These are phyloP conservation scores for Coprinopsis cinerea DNA, from an alignment of 768 basidiomycete genomes.

Conservation along the genomic window DNA sequence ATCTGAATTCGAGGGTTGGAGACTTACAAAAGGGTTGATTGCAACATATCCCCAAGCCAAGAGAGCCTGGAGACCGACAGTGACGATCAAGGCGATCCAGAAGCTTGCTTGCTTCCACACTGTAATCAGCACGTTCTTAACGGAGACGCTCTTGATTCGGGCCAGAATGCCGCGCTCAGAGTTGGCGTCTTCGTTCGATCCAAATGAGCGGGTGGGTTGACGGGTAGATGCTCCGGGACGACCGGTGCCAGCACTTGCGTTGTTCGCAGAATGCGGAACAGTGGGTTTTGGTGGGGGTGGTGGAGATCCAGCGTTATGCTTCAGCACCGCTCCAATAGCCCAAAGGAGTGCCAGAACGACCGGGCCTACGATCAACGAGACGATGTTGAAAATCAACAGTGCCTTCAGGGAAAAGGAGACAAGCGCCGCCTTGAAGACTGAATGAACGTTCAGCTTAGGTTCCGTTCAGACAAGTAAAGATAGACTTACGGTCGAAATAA, in stretches of 20 bases:
- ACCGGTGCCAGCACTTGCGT: neutral
- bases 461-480: neutral
- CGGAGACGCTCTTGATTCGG: neutral
- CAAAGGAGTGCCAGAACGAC: slow-evolving; percentile 43
- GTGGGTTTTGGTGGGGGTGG: slow-evolving; percentile 6
- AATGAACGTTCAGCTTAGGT: neutral
- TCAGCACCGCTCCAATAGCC: slow-evolving; percentile 20
- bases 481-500: slow-evolving; percentile 69
- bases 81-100: slow-evolving; percentile 50
- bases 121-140: neutral
- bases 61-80: slow-evolving; percentile 38
- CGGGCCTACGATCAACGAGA: slow-evolving; percentile 60
- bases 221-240: neutral
- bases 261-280: neutral
- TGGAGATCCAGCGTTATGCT: slow-evolving; percentile 2
- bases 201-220: slow-evolving; percentile 2
- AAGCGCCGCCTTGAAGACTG: slow-evolving; percentile 56
- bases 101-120: slow-evolving; percentile 52
- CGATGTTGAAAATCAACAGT: slow-evolving; percentile 51
- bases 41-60: slow-evolving; percentile 44
- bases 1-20: neutral
- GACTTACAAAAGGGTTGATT: slow-evolving; percentile 61
- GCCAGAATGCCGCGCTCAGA: slow-evolving; percentile 17
- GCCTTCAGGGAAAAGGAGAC: slow-evolving; percentile 48
- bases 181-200: neutral